Conservation (phyloP, 768 basidiomycete species). For the Leccinum uliginosum region DNA sequence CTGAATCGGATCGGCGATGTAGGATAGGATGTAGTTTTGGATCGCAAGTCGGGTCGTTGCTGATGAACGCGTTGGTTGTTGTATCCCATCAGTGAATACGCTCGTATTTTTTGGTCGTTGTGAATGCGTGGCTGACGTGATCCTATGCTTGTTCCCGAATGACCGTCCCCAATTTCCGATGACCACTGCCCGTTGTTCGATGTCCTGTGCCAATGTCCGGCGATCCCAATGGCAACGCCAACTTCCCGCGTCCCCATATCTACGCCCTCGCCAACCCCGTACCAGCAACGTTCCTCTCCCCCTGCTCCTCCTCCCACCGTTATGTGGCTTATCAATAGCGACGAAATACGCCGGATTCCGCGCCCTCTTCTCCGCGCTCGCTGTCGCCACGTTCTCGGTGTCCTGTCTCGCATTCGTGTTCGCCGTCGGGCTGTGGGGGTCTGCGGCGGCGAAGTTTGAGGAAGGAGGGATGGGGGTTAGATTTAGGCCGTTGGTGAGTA, state of each 20-base stretch:
- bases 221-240: not conserved
- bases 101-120: not conserved
- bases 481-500: conserved; percentile 3
- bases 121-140: not conserved
- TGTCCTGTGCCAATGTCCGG: not conserved
- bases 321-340: not conserved
- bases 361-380: not conserved
- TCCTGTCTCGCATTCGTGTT: conserved; percentile 1
- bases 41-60: not conserved
- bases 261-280: too few species aligned
- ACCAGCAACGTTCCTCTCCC: not conserved
- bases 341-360: not conserved
- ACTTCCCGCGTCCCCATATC: not conserved
- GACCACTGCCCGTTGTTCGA: too few species aligned
- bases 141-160: too few species aligned
- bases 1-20: not conserved
- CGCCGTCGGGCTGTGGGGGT: not conserved
- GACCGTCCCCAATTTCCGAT: too few species aligned
- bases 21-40: not conserved
- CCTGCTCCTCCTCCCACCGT: not conserved
- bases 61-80: not conserved
- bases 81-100: not conserved
- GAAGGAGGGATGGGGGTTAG: not conserved
- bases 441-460: not conserved
- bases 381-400: not conserved